Percentiles rank a stretch among this genome's conserved stretches.
Evolutionary conservation across 441 rosid species (phyloP).

Genomic region (Erodium moschatum): DNA sequence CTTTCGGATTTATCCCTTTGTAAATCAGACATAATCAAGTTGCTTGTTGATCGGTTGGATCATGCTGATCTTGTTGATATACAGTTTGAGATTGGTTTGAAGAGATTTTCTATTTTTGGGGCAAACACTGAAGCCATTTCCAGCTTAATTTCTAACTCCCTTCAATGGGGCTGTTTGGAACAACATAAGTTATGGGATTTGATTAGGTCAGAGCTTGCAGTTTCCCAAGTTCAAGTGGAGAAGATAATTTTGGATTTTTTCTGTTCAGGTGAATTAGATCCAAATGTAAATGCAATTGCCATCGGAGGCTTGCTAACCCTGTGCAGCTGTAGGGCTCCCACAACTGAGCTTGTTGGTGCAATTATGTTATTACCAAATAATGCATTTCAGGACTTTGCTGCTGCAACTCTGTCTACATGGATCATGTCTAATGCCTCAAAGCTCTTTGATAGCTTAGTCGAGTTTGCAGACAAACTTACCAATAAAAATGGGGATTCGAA

Average conservation of each 20-base stretch:
- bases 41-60: conserved; percentile 29
- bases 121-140: conserved; percentile 28
- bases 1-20: conserved; percentile 34
- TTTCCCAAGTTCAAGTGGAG: conserved; percentile 34
- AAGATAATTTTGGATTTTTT: conserved; percentile 37
- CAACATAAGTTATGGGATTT: conserved; percentile 48
- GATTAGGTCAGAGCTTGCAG: conserved; percentile 38
- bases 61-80: conserved; percentile 35
- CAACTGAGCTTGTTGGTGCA: conserved; percentile 35
- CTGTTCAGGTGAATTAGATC: conserved; percentile 28
- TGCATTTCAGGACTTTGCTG: conserved; percentile 32
- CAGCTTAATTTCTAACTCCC: conserved; percentile 32
- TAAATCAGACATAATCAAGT: conserved; percentile 28
- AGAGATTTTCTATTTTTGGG: conserved; percentile 36
- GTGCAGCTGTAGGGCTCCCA: conserved; percentile 35
- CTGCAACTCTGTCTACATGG: conserved; percentile 39
- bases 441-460: conserved; percentile 38
- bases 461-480: conserved; percentile 31
- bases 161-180: conserved; percentile 34
- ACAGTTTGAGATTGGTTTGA: conserved; percentile 37
- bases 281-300: conserved; percentile 34
- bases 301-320: conserved; percentile 38
- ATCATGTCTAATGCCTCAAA: conserved; percentile 29
- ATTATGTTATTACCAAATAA: conserved; percentile 39
- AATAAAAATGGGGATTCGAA: conserved; percentile 16